Conservation (phyloP, 768 basidiomycete genomes). For the Lactifluus pinguis region DNA sequence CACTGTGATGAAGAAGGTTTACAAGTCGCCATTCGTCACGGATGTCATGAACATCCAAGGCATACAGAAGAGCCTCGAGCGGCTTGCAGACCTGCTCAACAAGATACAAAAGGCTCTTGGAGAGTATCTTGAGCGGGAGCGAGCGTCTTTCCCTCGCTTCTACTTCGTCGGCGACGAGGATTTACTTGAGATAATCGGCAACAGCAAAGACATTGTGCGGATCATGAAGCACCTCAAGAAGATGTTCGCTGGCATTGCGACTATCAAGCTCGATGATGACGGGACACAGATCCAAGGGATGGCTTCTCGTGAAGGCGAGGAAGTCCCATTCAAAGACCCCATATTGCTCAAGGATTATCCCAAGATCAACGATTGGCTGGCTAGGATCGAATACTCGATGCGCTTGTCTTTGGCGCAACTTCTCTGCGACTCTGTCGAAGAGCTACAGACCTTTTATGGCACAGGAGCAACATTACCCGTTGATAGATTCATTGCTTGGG, state of each 20-base stretch:
- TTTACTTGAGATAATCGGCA: slow-evolving; percentile 96
- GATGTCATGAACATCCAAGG: slow-evolving; percentile 95
- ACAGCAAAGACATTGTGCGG: slow-evolving; percentile 95
- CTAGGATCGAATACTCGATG: slow-evolving; percentile 89
- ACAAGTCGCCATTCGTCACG: slow-evolving; percentile 95
- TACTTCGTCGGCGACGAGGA: slow-evolving; percentile 99
- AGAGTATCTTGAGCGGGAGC: slow-evolving; percentile 96
- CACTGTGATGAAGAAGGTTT: slow-evolving; percentile 98
- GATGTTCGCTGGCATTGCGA: slow-evolving; percentile 98
- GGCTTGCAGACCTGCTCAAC: slow-evolving; percentile 88
- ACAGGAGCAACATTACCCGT: slow-evolving; percentile 48
- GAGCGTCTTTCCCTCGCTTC: slow-evolving; percentile 97
- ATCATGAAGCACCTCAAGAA: slow-evolving; percentile 99
- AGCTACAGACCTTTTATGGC: slow-evolving; percentile 76
- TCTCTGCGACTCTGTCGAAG: slow-evolving; percentile 68
- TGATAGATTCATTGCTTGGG: slow-evolving; percentile 76
- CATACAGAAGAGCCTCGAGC: slow-evolving; percentile 95
- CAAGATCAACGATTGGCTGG: slow-evolving; percentile 98
- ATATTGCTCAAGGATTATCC: slow-evolving; percentile 88
- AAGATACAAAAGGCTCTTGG: slow-evolving; percentile 99
- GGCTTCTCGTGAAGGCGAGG: slow-evolving; percentile 93
- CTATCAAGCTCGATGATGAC: slow-evolving; percentile 80
- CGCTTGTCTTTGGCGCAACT: slow-evolving; percentile 76
- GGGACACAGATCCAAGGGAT: slow-evolving; percentile 84
- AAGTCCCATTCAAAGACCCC: slow-evolving; percentile 74